Base-by-base conservation (phyloP, 2,329 filamentous ascomycete species). In the Hypoxylon sp. region DNA sequence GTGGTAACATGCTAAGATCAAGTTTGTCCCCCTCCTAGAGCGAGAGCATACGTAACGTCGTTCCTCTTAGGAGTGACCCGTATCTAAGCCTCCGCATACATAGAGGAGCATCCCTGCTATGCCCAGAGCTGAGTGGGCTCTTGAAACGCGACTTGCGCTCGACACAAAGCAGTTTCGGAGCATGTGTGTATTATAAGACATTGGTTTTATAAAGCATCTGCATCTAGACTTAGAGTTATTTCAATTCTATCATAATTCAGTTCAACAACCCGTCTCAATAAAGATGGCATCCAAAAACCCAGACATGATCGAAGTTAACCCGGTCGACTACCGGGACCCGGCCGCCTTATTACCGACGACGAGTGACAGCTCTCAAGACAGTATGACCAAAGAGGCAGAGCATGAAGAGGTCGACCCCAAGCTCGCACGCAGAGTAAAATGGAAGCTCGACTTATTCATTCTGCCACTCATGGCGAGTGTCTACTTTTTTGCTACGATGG, bases 401-500 rank as follows among this genome's bases (percentile, higher is more conserved):
- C 63, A 66, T n/a, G 59, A 66, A 50, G 59, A 67, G 22, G 37
- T 69, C 6, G 70, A 73, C 31, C 65, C 57, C 2, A 70, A 68
- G 26, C 59, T 73, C n/a, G 68, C 63, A 10, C 48, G 63, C 5
- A 70, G 62, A 47, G 63, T 75, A 29, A 73, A 68, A 64, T 71
- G 69, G 68, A 75, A 75, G 42, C 71, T 74, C 33, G 73, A 75
- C 50, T 55, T 75, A 13, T 72, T 71, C 50, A 74, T 75, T 42
- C 58, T 75, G 26, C 73, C 73, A 17, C 50, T 75, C 35, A 64
- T 75, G 50, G 55, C 72, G 13, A 69, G 65, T 9, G 66, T 75
- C 14, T 74, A 74, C 59, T 74, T 75, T 42, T 71, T 75, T 37
- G 69, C 71, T 26, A 65, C 70, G n/a, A 74, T 74, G 67, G 73